These are phyloP conservation scores for Epipyxis sp. DNA, from an alignment of 108 stramenopile genomes.

Conservation along the genomic window DNA sequence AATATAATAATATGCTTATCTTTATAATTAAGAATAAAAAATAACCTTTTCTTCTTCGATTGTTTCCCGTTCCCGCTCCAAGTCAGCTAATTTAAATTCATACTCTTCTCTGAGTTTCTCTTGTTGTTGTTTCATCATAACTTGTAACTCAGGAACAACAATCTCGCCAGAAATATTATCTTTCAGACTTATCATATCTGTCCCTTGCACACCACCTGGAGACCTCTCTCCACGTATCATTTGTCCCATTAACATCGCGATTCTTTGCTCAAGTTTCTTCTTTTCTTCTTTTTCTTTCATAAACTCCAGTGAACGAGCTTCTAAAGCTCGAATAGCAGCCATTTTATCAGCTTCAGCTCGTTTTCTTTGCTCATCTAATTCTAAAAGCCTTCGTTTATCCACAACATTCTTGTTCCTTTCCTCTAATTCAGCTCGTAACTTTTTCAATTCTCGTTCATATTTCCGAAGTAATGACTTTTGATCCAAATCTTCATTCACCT, in stretches of 20 bases:
- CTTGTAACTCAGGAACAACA: neutral
- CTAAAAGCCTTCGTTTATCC: conserved; percentile 60
- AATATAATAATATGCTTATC: too few species aligned
- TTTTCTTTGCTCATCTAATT: conserved; percentile 59
- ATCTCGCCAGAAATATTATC: neutral
- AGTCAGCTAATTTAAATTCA: conserved; percentile 53
- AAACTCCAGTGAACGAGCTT: conserved; percentile 55
- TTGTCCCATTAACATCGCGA: conserved; percentile 55
- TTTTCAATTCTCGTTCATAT: conserved; percentile 65
- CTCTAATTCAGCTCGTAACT: conserved; percentile 61
- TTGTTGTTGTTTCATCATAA: conserved; percentile 43
- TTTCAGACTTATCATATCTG: too few species aligned
- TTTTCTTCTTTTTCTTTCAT: conserved; percentile 68
- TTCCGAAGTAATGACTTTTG: conserved; percentile 64
- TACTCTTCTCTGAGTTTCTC: conserved; percentile 48
- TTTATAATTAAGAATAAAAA: conserved; percentile 48
- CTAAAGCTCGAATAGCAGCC: conserved; percentile 61
- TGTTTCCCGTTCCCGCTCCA: conserved; percentile 60
- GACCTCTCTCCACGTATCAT: conserved; percentile 48
- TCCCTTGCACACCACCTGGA: conserved; percentile 1
- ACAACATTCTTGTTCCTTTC: conserved; percentile 57
- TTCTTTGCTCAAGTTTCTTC: conserved; percentile 57
- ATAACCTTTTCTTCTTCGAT: conserved; percentile 67
- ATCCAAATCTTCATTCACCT: conserved; percentile 66
- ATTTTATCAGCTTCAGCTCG: conserved; percentile 65